Base-by-base conservation (phyloP, 495 filamentous ascomycete species). In the Aspergillus sparsus region DNA sequence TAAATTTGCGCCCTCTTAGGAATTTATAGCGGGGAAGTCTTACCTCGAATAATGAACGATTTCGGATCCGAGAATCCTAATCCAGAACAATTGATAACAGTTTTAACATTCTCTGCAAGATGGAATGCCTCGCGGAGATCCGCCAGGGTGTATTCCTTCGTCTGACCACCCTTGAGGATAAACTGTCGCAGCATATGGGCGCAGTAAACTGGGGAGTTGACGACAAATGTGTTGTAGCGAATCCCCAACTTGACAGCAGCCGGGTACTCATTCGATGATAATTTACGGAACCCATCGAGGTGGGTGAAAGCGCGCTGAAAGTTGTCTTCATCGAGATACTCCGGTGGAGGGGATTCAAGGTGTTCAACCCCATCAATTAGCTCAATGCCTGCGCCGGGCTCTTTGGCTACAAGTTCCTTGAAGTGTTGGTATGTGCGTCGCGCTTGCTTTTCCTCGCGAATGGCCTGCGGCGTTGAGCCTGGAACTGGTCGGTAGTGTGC, bases 141-240 rank as follows among this genome's bases (percentile, higher is more conserved):
- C 2, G 70, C 68, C 12, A 87, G 65, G 11, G 74, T 76, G 49
- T 77, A 75, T 49, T 74, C 66, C n/a, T 71, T 66, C n/a, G 66
- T 68, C 46, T 67, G 66, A 0, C 83, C 85, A 1, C 85, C 84
- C 3, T 68, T 71, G 13, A 80, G 53, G 7, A 78, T 70, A 55
- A 87, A 83, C 66, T 74, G 65, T 2, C 84, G 71, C 52, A 87
- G 65, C 59, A 88, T 64, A 58, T 80, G 79, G 15, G 74, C 71
- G 63, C 81, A 83, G 62, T 88, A 88, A 6, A 87, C 80, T 64
- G 85, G 85, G 6, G 84, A 79, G 59, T 87, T 87, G 6, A 88
- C 65, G 62, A 80, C 84, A 65, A 79, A 85, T 0, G 83, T 82
- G 13, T 74, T 61, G 68, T 88, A 88, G 60, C 78, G 67, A 12